Percentiles rank a stretch among this genome's conserved stretches.
Conservation (phyloP, 2,329 filamentous ascomycete species). For the Pseudogymnoascus sp. region DNA sequence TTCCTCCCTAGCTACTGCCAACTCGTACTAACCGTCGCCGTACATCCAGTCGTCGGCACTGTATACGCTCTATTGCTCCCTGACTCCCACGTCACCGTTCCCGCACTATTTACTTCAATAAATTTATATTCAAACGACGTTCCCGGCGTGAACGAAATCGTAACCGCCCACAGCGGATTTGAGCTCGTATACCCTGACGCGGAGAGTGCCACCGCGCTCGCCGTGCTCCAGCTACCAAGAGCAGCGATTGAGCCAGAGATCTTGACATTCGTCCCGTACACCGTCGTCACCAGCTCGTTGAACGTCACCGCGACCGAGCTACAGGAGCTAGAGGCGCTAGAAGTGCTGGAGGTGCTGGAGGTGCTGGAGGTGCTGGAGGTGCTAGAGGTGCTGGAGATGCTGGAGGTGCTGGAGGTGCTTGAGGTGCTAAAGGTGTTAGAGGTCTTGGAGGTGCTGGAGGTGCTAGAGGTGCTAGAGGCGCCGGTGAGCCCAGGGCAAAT, state of each 20-base stretch:
- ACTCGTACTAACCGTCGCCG: constrained; percentile 16
- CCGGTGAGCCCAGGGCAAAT: constrained; percentile 26
- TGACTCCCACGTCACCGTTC: constrained; percentile 55
- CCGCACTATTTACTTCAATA: constrained; percentile 48
- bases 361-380: neutral
- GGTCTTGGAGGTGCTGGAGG: no score
- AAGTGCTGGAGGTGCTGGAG: neutral
- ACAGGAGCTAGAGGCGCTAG: constrained; percentile 9
- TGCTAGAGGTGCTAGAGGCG: neutral
- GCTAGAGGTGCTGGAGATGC: no score
- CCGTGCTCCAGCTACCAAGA: constrained; percentile 56
- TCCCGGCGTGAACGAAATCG: constrained; percentile 48
- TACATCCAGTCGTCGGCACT: constrained; percentile 22
- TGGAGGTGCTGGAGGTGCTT: no score
- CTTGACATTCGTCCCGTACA: constrained; percentile 56
- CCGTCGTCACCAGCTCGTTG: constrained; percentile 48
- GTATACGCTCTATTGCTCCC: constrained; percentile 34
- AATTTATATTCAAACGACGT: constrained; percentile 59
- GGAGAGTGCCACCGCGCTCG: constrained; percentile 46
- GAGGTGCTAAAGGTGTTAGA: no score
- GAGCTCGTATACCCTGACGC: constrained; percentile 49
- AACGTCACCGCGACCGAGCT: constrained; percentile 53
- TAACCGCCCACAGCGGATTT: constrained; percentile 54
- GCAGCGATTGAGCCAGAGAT: constrained; percentile 50
- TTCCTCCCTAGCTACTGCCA: constrained; percentile 4